phyloP scores from a whole-genome alignment of 495 filamentous ascomycete genomes.

The Aspergillus indologenus region DNA sequence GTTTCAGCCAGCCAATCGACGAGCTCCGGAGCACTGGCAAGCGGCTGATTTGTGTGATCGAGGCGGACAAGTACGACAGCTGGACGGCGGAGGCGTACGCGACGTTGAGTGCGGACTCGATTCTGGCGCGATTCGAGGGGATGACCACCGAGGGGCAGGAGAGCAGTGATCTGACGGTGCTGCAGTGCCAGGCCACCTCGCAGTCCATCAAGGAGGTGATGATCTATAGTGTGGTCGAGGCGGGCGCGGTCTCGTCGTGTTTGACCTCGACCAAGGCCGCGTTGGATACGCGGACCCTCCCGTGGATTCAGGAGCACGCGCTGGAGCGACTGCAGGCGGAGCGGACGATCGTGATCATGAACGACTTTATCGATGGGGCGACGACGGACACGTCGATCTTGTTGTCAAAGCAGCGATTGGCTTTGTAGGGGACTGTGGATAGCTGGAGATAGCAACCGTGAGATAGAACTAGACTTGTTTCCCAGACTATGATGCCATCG shows the following conservation, averaged over 20 bases:
- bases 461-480: too few relatives aligned
- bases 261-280: conserved; percentile 49
- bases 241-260: conserved; percentile 41
- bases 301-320: conserved; percentile 44
- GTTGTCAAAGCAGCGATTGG: conserved; percentile 25
- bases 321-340: conserved; percentile 32
- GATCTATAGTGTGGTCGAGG: conserved; percentile 41
- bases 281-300: conserved; percentile 50
- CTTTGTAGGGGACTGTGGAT: conserved; percentile 18
- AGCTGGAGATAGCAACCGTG: not conserved
- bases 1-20: conserved; percentile 29
- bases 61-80: conserved; percentile 44
- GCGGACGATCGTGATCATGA: conserved; percentile 48
- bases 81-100: conserved; percentile 53
- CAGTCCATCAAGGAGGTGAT: conserved; percentile 49
- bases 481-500: too few relatives aligned
- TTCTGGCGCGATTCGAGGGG: conserved; percentile 40
- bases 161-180: conserved; percentile 42
- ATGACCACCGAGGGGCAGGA: conserved; percentile 35
- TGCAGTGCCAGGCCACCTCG: conserved; percentile 55
- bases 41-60: conserved; percentile 46
- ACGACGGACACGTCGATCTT: conserved; percentile 43
- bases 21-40: conserved; percentile 39
- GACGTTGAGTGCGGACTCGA: conserved; percentile 44
- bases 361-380: conserved; percentile 54